A percentile compares a stretch with the other conserved stretches of the same genome.
phyloP scores from a whole-genome alignment of 2,329 filamentous ascomycete species.

The Neonectria coccinea region DNA sequence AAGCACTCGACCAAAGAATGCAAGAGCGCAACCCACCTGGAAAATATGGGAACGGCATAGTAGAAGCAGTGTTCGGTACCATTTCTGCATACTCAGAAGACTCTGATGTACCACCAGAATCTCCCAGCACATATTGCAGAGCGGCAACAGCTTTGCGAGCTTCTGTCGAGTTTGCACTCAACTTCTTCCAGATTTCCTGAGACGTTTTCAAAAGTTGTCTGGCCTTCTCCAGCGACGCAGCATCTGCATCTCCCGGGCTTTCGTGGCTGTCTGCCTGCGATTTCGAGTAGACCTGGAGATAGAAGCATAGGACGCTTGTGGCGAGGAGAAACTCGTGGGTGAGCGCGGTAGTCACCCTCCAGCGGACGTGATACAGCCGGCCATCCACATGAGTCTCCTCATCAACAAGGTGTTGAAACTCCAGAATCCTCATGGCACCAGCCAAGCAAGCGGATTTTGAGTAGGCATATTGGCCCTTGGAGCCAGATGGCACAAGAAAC shows the following conservation, averaged over 20 bases:
- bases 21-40: background rate
- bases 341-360: background rate
- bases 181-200: background rate
- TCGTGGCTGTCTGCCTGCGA: background rate
- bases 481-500: background rate
- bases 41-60: background rate
- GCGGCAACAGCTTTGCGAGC: background rate
- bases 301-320: background rate
- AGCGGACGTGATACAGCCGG: background rate
- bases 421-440: background rate
- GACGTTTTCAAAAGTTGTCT: background rate
- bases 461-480: background rate
- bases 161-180: background rate
- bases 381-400: background rate
- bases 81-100: background rate
- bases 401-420: background rate
- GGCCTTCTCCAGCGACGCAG: background rate
- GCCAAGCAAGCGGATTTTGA: background rate
- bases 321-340: background rate
- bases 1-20: background rate
- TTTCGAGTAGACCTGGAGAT: background rate
- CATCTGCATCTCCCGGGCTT: background rate
- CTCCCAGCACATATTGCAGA: background rate
- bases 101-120: background rate
- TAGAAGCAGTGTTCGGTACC: background rate